Evolutionary conservation across 148 eudicot genomes (phyloP), one percentile per base, ranked within the genome.

Genomic region (Simmondsia chinensis): DNA sequence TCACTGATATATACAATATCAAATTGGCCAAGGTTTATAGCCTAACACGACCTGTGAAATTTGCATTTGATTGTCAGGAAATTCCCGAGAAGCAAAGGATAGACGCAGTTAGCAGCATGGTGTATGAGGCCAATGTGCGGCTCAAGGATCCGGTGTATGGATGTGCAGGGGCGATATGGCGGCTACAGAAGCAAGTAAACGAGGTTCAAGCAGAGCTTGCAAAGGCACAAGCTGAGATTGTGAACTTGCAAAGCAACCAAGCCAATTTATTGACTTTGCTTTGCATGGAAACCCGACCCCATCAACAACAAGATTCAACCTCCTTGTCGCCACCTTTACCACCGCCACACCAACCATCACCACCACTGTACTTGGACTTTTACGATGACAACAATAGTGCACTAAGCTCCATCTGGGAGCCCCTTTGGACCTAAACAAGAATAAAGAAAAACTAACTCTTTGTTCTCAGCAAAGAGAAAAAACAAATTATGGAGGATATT

Each of bases 21-120:
- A n/a, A n/a, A n/a, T n/a, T n/a, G n/a, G n/a, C n/a, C n/a, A n/a
- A n/a, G n/a, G n/a, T n/a, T n/a, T n/a, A n/a, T n/a, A n/a, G n/a
- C n/a, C n/a, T n/a, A n/a, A n/a, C n/a, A n/a, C n/a, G n/a, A n/a
- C n/a, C n/a, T n/a, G n/a, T n/a, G n/a, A 21, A 7, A 29, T 8
- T 30, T 2, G 7, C 4, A 18, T 12, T 13, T 18, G 0, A 32
- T 9, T 7, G 50, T 11, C 40, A 76, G 82, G 77, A 76, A 11
- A 71, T 76, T 30, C 71, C 82, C 0, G 82, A 71, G 22, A 27
- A 50, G 9, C 74, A 71, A 20, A 68, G 82, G 24, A 71, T 74
- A 20, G 82, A 76, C 28, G 82, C 82, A 9, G 82, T 68, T 17
- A 76, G 82, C 39, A 76, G 77, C 33, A 67, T 76, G 82, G 82